Percentiles rank a stretch among this genome's conserved stretches.
Conservation (phyloP, 768 basidiomycete genomes). For the Serendipita sp. region DNA sequence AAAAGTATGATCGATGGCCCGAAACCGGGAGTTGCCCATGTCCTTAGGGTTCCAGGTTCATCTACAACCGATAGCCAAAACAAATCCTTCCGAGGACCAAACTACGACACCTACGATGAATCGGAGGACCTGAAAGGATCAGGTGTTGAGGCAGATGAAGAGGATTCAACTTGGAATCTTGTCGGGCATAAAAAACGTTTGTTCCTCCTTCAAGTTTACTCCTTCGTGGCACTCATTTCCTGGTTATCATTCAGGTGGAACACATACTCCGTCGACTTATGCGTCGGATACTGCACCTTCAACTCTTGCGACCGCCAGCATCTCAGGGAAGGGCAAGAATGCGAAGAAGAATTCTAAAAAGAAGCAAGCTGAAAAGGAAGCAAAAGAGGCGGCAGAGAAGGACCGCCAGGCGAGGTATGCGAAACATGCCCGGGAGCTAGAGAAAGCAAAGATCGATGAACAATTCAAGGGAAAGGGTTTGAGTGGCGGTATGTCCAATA, state of each 20-base stretch:
- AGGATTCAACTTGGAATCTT: conserved; percentile 62
- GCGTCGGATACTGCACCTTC: conserved; percentile 10
- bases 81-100: conserved; percentile 43
- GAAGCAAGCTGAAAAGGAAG: conserved; percentile 40
- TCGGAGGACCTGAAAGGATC: conserved; percentile 24
- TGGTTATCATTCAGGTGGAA: background rate
- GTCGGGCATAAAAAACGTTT: conserved; percentile 31
- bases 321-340: conserved; percentile 37
- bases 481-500: background rate
- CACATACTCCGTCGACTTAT: conserved; percentile 10
- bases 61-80: conserved; percentile 33
- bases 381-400: conserved; percentile 37
- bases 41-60: conserved; percentile 39
- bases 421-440: conserved; percentile 43
- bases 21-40: conserved; percentile 37
- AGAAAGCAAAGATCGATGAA: conserved; percentile 33
- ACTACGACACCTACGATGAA: conserved; percentile 68
- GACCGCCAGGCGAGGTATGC: conserved; percentile 34
- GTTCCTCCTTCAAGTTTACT: conserved; percentile 9
- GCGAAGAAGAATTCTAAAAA: conserved; percentile 52
- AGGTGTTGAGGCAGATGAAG: conserved; percentile 52
- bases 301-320: conserved; percentile 22
- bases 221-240: conserved; percentile 20
- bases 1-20: conserved; percentile 47
- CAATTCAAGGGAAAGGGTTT: background rate